A percentile compares a stretch with the other conserved stretches of the same genome.
phyloP scores from a whole-genome alignment of 2,329 filamentous ascomycete genomes.

The Aspergillus pseudotamarii region DNA sequence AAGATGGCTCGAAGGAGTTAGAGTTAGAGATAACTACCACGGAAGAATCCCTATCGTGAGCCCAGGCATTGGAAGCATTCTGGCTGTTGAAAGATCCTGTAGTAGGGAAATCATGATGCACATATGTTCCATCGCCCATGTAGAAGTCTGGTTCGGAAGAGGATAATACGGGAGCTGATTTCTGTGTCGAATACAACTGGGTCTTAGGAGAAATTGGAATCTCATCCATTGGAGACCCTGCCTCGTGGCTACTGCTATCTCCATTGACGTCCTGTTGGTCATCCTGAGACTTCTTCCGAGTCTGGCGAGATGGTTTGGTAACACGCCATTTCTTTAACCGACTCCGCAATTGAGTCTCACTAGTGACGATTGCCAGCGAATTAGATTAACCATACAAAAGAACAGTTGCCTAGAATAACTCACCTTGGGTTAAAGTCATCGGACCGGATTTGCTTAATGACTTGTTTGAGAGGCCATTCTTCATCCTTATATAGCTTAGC shows the following conservation, averaged over 20 bases:
- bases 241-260: slow-evolving; percentile 27
- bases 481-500: slow-evolving; percentile 47
- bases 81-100: slow-evolving; percentile 16
- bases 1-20: slow-evolving; percentile 28
- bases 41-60: slow-evolving; percentile 21
- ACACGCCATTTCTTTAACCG: slow-evolving; percentile 50
- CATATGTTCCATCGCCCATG: slow-evolving; percentile 18
- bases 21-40: slow-evolving; percentile 22
- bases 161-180: slow-evolving; percentile 10
- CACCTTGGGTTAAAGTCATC: slow-evolving; percentile 48
- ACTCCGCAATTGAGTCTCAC: slow-evolving; percentile 49
- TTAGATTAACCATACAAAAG: background rate
- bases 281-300: slow-evolving; percentile 41
- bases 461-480: slow-evolving; percentile 49
- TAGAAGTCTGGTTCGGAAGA: slow-evolving; percentile 21
- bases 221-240: slow-evolving; percentile 18
- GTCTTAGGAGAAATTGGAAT: slow-evolving; percentile 17
- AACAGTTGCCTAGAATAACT: slow-evolving; percentile 12
- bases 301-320: slow-evolving; percentile 48
- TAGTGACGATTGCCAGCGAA: slow-evolving; percentile 17
- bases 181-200: slow-evolving; percentile 12
- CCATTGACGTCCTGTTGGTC: slow-evolving; percentile 16
- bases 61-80: slow-evolving; percentile 23
- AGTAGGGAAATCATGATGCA: slow-evolving; percentile 13
- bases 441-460: slow-evolving; percentile 48